Percentiles rank a stretch among this genome's conserved stretches.
These are phyloP conservation scores for Claviceps arundinis DNA, from an alignment of 2,329 filamentous ascomycete species.

Conservation along the genomic window DNA sequence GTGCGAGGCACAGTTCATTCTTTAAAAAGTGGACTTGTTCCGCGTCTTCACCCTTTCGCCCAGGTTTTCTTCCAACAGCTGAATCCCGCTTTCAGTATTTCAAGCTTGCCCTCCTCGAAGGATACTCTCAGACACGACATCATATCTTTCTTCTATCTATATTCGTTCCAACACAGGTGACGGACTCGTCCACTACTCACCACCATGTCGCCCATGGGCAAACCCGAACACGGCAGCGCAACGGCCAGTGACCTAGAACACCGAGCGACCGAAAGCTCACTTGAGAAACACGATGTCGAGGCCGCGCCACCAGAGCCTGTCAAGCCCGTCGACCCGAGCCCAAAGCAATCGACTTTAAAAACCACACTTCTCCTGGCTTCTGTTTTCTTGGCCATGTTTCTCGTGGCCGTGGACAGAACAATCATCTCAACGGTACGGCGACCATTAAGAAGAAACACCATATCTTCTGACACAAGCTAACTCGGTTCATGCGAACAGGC, in stretches of 20 bases:
- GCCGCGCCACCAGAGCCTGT: neutral
- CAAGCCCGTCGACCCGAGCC: neutral
- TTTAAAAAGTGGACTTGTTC: no score
- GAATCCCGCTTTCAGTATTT: no score
- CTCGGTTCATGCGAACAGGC: conserved; percentile 14
- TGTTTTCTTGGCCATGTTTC: neutral
- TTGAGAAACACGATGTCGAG: neutral
- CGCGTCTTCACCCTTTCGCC: no score
- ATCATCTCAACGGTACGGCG: conserved; percentile 1
- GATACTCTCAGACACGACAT: no score
- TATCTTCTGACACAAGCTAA: neutral
- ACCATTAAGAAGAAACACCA: neutral
- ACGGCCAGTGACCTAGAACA: neutral
- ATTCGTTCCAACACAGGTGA: neutral
- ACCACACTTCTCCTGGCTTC: neutral
- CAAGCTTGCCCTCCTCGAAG: no score
- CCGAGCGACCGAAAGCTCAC: neutral
- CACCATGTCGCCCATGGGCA: neutral
- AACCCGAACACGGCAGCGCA: neutral
- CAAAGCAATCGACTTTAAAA: neutral
- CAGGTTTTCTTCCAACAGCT: no score
- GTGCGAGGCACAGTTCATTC: no score
- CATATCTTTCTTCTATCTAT: no score
- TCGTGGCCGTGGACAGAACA: neutral
- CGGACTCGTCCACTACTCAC: neutral